Percentiles rank a stretch among this genome's conserved stretches.
Evolutionary conservation across 1,284 basidiomycete species (phyloP).

Genomic region (Exobasidium rhododendri): DNA sequence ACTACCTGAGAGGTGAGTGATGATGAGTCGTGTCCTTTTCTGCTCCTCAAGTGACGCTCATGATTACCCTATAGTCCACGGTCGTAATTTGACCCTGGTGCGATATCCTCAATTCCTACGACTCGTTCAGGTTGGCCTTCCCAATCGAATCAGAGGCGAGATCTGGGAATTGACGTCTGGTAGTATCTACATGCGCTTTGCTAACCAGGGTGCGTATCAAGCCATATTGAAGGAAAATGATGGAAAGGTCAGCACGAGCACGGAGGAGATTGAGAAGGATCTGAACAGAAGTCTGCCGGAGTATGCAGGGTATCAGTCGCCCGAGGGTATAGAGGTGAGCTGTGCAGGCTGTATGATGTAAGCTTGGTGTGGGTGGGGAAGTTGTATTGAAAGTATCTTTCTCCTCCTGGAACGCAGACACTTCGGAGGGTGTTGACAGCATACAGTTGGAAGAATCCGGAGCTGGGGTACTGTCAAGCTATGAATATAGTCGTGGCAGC

Average conservation of each 20-base stretch:
- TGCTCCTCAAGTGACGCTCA: slow-evolving; percentile 3
- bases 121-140: slow-evolving; percentile 92
- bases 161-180: slow-evolving; percentile 98
- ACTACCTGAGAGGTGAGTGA: slow-evolving; percentile 60
- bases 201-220: slow-evolving; percentile 81
- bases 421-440: slow-evolving; percentile 88
- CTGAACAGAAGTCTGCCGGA: slow-evolving; percentile 67
- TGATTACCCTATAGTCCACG: slow-evolving; percentile 63
- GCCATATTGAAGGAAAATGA: slow-evolving; percentile 73
- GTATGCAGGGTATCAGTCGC: slow-evolving; percentile 49
- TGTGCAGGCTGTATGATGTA: slow-evolving; percentile 23
- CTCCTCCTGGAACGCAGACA: too few relatives aligned
- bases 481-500: slow-evolving; percentile 77
- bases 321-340: slow-evolving; percentile 38
- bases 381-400: background rate
- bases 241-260: slow-evolving; percentile 78
- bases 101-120: slow-evolving; percentile 95
- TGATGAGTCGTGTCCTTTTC: background rate
- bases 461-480: slow-evolving; percentile 59
- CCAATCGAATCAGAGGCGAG: slow-evolving; percentile 89
- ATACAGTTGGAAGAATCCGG: slow-evolving; percentile 95
- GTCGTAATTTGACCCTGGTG: slow-evolving; percentile 83
- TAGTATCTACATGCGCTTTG: slow-evolving; percentile 80
- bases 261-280: slow-evolving; percentile 99
- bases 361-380: background rate